phyloP scores from a whole-genome alignment of 768 basidiomycete genomes.

The Boletus sp. region DNA sequence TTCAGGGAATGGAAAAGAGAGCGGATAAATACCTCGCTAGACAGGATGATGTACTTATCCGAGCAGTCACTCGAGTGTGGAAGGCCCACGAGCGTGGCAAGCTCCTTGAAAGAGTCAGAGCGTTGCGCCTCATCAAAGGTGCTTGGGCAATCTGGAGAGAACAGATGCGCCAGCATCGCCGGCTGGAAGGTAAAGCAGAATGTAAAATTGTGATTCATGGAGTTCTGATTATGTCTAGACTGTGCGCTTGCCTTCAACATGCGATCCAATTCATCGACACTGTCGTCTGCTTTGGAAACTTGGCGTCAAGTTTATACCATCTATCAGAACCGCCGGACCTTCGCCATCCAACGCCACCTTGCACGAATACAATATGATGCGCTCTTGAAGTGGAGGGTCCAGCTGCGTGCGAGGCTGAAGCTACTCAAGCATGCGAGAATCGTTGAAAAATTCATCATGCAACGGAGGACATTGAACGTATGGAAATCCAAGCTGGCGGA shows the following conservation, averaged over 20 bases:
- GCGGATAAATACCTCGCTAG: slow-evolving; percentile 55
- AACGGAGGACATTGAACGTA: slow-evolving; percentile 44
- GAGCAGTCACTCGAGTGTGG: slow-evolving; percentile 63
- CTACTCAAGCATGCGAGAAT: slow-evolving; percentile 53
- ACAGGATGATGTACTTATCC: slow-evolving; percentile 57
- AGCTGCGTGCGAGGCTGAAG: slow-evolving; percentile 49
- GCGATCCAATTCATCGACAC: slow-evolving; percentile 42
- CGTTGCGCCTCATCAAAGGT: slow-evolving; percentile 43
- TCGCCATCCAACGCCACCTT: slow-evolving; percentile 44
- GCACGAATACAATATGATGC: slow-evolving; percentile 40
- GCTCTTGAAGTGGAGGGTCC: slow-evolving; percentile 56
- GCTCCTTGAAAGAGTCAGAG: slow-evolving; percentile 53
- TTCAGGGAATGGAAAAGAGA: slow-evolving; percentile 55
- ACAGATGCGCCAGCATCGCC: slow-evolving; percentile 38
- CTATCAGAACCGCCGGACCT: slow-evolving; percentile 45
- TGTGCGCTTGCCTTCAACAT: slow-evolving; percentile 49
- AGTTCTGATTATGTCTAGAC: slow-evolving; percentile 35
- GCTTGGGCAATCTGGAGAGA: slow-evolving; percentile 52
- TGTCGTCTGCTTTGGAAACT: slow-evolving; percentile 37
- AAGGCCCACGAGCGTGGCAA: slow-evolving; percentile 63
- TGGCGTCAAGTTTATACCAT: slow-evolving; percentile 46
- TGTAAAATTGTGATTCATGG: not conserved
- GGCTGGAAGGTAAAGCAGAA: slow-evolving; percentile 45
- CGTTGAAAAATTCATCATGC: slow-evolving; percentile 50
- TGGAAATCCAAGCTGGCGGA: slow-evolving; percentile 50